These are phyloP conservation scores for Pochonia chlamydosporia DNA, from an alignment of 2,329 filamentous ascomycete genomes.

Conservation along the genomic window DNA sequence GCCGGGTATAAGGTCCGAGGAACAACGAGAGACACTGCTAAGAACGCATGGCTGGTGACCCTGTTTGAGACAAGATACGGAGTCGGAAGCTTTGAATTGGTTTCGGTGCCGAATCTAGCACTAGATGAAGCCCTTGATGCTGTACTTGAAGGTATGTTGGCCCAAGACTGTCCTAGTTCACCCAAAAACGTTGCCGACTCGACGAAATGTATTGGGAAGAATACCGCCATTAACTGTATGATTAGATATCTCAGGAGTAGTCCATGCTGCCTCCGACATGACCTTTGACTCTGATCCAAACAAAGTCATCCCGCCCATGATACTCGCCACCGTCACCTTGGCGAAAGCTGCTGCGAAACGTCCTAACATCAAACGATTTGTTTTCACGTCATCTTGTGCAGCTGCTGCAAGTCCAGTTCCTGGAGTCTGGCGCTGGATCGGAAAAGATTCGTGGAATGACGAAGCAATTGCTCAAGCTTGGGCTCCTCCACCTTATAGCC, in stretches of 20 bases:
- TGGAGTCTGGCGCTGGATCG: constrained; percentile 4
- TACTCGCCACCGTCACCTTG: constrained; percentile 18
- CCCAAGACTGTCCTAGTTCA: no score
- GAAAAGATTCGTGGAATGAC: constrained; percentile 29
- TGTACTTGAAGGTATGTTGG: no score
- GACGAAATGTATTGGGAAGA: no score
- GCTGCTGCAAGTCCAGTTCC: constrained; percentile 15
- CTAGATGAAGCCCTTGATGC: no score
- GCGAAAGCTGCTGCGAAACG: constrained; percentile 25
- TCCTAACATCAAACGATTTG: constrained; percentile 29
- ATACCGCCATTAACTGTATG: no score
- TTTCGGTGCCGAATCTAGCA: no score
- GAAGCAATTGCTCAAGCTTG: constrained; percentile 23
- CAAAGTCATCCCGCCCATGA: constrained; percentile 25
- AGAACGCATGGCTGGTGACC: no score
- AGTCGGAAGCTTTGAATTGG: no score
- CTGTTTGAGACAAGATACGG: no score
- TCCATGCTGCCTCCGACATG: constrained; percentile 22
- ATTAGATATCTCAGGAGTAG: not conserved
- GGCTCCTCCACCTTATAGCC: constrained; percentile 22
- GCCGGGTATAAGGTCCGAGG: no score
- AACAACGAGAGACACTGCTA: no score
- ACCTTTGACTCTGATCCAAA: constrained; percentile 26
- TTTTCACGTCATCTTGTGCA: constrained; percentile 31
- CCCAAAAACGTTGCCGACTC: no score